Conservation (phyloP, 768 basidiomycete species). For the Auricularia cornea region DNA sequence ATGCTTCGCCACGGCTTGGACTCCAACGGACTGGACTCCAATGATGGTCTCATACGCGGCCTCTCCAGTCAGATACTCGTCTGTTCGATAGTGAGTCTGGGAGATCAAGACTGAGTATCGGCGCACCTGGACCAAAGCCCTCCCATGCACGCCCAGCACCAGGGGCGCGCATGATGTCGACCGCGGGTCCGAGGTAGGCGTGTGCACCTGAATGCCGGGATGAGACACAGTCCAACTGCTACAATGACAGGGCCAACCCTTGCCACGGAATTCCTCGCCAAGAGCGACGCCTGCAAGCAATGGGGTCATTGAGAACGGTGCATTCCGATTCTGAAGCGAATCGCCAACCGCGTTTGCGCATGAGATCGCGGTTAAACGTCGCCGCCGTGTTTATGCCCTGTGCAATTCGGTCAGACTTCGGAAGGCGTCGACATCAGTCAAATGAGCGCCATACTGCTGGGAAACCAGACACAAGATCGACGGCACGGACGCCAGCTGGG, state of each 20-base stretch:
- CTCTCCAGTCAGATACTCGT: slow-evolving; percentile 82
- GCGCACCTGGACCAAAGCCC: slow-evolving; percentile 78
- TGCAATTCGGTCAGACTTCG: not conserved
- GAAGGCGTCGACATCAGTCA: not conserved
- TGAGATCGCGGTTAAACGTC: slow-evolving; percentile 66
- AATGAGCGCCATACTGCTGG: slow-evolving; percentile 37
- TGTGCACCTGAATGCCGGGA: slow-evolving; percentile 64
- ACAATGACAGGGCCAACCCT: slow-evolving; percentile 68
- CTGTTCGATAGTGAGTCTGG: slow-evolving; percentile 36
- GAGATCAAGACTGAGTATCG: not conserved
- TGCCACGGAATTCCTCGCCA: slow-evolving; percentile 76
- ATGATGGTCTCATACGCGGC: slow-evolving; percentile 68
- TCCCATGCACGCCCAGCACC: slow-evolving; percentile 85
- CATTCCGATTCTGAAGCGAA: not conserved
- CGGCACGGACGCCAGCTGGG: slow-evolving; percentile 69
- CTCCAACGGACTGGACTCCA: slow-evolving; percentile 70
- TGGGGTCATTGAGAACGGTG: not conserved
- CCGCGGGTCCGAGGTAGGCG: slow-evolving; percentile 9
- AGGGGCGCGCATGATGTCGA: not conserved
- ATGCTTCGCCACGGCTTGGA: slow-evolving; percentile 85
- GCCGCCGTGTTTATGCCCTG: slow-evolving; percentile 67
- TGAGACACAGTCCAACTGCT: slow-evolving; percentile 64
- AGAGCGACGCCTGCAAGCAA: slow-evolving; percentile 36
- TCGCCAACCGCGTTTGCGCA: slow-evolving; percentile 55
- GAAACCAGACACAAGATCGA: slow-evolving; percentile 68